Base-by-base conservation (phyloP, 192 early-diverging fungal genomes). In the Entomortierella lignicola region DNA sequence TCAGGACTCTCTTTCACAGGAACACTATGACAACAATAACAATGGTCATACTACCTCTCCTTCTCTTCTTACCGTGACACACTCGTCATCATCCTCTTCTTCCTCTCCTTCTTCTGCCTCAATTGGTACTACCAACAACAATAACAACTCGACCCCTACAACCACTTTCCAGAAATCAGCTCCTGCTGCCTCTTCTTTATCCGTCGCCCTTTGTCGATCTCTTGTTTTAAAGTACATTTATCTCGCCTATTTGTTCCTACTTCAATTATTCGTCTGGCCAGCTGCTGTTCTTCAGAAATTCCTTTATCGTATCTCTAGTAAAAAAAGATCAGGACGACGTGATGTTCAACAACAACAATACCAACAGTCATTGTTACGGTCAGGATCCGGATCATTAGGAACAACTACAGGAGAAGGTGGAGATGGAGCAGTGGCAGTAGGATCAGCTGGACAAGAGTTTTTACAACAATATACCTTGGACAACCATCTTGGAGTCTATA, bases 401-500 rank as follows among this genome's bases (percentile, higher is more conserved):
- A 23, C 29, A 27, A 54, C 32, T 11, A 60, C 15, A 18, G 60
- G 69, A 25, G 66, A 55, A 66, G n/a, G n/a, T n/a, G n/a, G n/a
- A n/a, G n/a, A n/a, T n/a, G 55, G 57, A 25, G 25, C 29, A 27
- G 60, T 34, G 20, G 54, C 15, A 18, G 60, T 77, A 25, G 66
- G 61, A 66, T 55, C 67, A 53, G 75, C 63, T 29, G 75, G 61
- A 17, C 61, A 79, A 70, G 63, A 79, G 62, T 79, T 79, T 44
- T 34, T 79, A 47, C 66, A 79, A 31, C 65, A 68, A 30, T 79
- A 79, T 70, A 79, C 67, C 75, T 58, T 70, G 34, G 67, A 79
- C 34, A 79, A 79, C 26, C 66, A 77, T 55, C 74, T 69, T 18
- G 60, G 60, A 29, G 37, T 21, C 12, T 58, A 50, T 56, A 30